Percentiles rank a stretch among this genome's conserved stretches.
phyloP scores from a whole-genome alignment of 2,329 filamentous ascomycete species.

The Fusarium virguliforme region DNA sequence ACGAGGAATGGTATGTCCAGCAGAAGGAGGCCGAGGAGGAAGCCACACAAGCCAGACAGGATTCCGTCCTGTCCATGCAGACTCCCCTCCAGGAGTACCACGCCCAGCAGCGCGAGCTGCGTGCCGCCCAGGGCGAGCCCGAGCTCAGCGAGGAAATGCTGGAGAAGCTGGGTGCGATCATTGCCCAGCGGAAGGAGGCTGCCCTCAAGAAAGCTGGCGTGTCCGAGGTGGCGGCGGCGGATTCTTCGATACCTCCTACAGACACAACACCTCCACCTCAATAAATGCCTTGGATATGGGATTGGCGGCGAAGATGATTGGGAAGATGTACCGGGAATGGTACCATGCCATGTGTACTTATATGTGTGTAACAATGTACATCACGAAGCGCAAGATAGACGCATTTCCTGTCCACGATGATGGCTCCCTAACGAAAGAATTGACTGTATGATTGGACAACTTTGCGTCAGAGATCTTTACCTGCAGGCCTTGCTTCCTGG shows the following conservation, averaged over 20 bases:
- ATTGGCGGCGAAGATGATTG: conserved; percentile 26
- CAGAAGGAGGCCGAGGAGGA: conserved; percentile 74
- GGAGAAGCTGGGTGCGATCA: conserved; percentile 74
- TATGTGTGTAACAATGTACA: conserved; percentile 55
- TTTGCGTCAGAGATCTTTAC: too few species aligned
- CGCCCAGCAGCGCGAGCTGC: conserved; percentile 67
- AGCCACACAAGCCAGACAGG: conserved; percentile 57
- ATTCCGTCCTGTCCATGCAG: conserved; percentile 60
- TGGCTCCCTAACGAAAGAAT: background rate
- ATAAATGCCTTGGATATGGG: conserved; percentile 31
- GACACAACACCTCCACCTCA: conserved; percentile 39
- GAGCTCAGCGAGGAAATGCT: conserved; percentile 72
- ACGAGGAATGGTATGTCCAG: conserved; percentile 81
- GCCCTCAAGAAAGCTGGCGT: conserved; percentile 59
- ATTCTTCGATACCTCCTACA: conserved; percentile 41
- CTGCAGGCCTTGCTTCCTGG: background rate
- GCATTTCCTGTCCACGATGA: conserved; percentile 40
- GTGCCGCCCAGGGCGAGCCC: conserved; percentile 69
- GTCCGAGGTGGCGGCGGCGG: conserved; percentile 51
- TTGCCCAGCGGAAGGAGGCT: conserved; percentile 68
- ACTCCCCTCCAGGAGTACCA: conserved; percentile 75
- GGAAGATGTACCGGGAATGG: conserved; percentile 39
- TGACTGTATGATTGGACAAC: background rate
- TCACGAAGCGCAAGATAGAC: conserved; percentile 53
- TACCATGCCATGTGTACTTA: conserved; percentile 52